Base-by-base conservation (phyloP, 2,329 filamentous ascomycete genomes). In the Aspergillus pseudoglaucus region DNA sequence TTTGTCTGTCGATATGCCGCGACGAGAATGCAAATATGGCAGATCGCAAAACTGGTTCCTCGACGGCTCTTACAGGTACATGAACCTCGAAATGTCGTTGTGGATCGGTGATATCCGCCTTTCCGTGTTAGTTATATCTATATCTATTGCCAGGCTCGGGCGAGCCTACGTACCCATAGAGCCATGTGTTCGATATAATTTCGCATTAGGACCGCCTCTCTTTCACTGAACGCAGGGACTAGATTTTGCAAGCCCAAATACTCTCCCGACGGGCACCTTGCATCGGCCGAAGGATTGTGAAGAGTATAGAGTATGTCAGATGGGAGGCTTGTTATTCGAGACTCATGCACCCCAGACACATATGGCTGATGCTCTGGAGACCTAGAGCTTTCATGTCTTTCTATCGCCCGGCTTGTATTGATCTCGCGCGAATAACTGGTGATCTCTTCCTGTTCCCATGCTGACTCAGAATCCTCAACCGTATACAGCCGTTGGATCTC, bases 121-220 rank as follows among this genome's bases (percentile, higher is more conserved):
- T 47, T 35, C 6, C 12, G 15, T 35, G 33, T 35, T 35, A 35
- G 33, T 35, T 30, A 10, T 30, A 30, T 30, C 33, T 17, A 6
- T 15, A 17, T 35, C 15, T 8, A 6, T 5, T 30, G 15, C 33
- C 8, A 5, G 6, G 3, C 20, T 6, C 4, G 0, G 2, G 4
- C 23, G n/a, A 33, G 9, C 17, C 6, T 30, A 47, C 57, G 17
- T 43, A 66, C 60, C 62, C 64, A 66, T 6, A 61, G 53, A 3
- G 61, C 65, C 46, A 68, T 60, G 12, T 65, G 62, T 38, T 65
- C 60, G 14, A 64, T 57, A 45, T 62, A 68, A 25, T 65, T 62
- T 2, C 60, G 52, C 43, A 62, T 52, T 17, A 62, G 25, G 2
- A 47, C 47, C 4, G 59, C 57, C 39, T 60, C 57, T 22, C 59